Conservation (phyloP, 2,329 filamentous ascomycete genomes). For the Amylocarpus encephaloides region DNA sequence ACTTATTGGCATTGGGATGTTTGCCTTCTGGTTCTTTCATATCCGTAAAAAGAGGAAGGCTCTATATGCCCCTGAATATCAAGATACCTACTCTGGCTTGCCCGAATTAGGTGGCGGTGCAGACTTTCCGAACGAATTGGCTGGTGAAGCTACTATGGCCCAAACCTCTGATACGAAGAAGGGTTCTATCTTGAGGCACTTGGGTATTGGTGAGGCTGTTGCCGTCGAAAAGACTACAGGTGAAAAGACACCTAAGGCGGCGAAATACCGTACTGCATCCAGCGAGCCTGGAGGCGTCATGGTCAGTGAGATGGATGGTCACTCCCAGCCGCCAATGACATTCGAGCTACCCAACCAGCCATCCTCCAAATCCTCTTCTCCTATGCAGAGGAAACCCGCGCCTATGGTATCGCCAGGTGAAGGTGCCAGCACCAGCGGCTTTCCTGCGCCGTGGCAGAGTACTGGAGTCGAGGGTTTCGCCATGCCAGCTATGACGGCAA, state of each 20-base stretch:
- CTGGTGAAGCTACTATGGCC: not conserved
- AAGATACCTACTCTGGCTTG: not conserved
- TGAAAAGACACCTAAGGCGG: not conserved
- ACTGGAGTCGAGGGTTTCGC: not conserved
- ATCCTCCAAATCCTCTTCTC: not conserved
- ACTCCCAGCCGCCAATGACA: not conserved
- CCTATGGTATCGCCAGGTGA: not conserved
- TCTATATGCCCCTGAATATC: not conserved
- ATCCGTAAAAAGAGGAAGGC: not conserved
- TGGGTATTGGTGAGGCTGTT: not conserved
- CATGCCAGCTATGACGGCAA: not conserved
- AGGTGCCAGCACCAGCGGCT: not conserved
- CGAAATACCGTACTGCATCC: not conserved
- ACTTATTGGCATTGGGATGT: not conserved
- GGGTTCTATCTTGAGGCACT: not conserved
- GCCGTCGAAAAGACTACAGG: not conserved
- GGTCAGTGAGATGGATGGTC: not conserved
- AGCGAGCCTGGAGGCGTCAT: not conserved
- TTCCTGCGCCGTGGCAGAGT: not conserved
- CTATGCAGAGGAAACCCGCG: not conserved
- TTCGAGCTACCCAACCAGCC: not conserved
- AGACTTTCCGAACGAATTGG: not conserved
- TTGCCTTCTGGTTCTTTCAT: conserved; percentile 1
- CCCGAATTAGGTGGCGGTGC: not conserved
- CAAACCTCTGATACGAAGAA: not conserved